phyloP scores from a whole-genome alignment of 75 land plant genomes.

The Cupressus sempervirens region DNA sequence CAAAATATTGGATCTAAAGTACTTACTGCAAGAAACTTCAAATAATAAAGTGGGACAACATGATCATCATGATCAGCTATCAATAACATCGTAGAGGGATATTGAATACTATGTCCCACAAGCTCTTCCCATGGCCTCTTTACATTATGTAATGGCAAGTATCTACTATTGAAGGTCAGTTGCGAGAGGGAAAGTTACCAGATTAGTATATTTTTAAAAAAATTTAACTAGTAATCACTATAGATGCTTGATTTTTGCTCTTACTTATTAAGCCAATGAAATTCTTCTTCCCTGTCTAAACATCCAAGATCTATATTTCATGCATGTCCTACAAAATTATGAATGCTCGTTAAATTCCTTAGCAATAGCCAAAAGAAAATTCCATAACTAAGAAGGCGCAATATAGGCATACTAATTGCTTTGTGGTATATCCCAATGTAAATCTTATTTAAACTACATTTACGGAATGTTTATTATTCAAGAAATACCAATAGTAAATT shows the following conservation, averaged over 20 bases:
- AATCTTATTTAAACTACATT: neutral
- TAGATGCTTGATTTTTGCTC: constrained; percentile 8
- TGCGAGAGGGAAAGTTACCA: neutral
- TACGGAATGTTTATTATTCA: neutral
- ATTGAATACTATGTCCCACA: constrained; percentile 39
- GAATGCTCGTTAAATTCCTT: neutral
- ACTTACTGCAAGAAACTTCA: constrained; percentile 88
- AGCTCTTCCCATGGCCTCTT: constrained; percentile 77
- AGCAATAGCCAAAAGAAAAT: neutral
- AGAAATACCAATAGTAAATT: constrained; percentile 86
- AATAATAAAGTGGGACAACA: constrained; percentile 89
- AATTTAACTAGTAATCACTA: neutral
- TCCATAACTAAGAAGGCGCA: neutral
- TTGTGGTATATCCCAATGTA: neutral
- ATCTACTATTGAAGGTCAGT: constrained; percentile 35
- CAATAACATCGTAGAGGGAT: constrained; percentile 85
- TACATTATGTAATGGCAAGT: constrained; percentile 96
- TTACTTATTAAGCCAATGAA: constrained; percentile 92
- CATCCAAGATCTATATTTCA: constrained; percentile 98
- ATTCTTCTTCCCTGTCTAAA: constrained; percentile 90
- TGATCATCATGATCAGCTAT: constrained; percentile 99
- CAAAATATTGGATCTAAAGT: neutral
- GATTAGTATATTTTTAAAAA: constrained; percentile 6
- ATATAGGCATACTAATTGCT: neutral
- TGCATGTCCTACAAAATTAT: constrained; percentile 72